A percentile compares a stretch with the other conserved stretches of the same genome.
phyloP scores from a whole-genome alignment of 1,139 yeast species.

The Candida gigantensis region DNA sequence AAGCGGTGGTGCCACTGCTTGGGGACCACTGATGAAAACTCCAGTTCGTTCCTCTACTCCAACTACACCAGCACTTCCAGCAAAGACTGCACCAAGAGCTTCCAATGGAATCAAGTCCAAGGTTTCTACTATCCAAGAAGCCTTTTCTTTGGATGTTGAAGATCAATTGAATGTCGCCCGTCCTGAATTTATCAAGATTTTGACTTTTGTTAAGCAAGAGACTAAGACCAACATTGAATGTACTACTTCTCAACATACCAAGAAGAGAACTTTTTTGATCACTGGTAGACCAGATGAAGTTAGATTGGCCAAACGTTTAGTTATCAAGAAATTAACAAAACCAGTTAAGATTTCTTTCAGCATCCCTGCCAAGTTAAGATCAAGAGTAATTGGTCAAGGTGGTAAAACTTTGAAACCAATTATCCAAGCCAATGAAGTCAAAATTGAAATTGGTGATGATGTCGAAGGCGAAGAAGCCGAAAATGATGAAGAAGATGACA shows the following conservation, averaged over 20 bases:
- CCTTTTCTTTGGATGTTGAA: constrained; percentile 67
- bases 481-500: constrained; percentile 39
- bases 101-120: constrained; percentile 23
- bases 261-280: constrained; percentile 82
- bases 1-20: constrained; percentile 20
- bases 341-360: constrained; percentile 62
- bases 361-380: constrained; percentile 78
- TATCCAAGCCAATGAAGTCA: constrained; percentile 68
- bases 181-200: constrained; percentile 63
- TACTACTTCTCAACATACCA: constrained; percentile 74
- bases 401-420: constrained; percentile 85
- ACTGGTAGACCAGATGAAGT: constrained; percentile 76
- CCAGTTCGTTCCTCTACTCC: constrained; percentile 32
- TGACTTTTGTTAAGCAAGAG: constrained; percentile 60
- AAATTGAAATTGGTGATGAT: constrained; percentile 64
- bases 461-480: constrained; percentile 23
- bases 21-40: constrained; percentile 40
- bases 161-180: constrained; percentile 66
- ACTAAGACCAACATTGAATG: constrained; percentile 78
- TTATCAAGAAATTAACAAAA: constrained; percentile 75
- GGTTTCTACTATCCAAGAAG: constrained; percentile 61
- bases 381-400: constrained; percentile 84
- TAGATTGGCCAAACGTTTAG: constrained; percentile 70
- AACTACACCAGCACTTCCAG: constrained; percentile 24
- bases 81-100: constrained; percentile 23